Evolutionary conservation across 1,139 yeast species (phyloP), one percentile per base, ranked within the genome.

Genomic region (Geotrichum europaeum): DNA sequence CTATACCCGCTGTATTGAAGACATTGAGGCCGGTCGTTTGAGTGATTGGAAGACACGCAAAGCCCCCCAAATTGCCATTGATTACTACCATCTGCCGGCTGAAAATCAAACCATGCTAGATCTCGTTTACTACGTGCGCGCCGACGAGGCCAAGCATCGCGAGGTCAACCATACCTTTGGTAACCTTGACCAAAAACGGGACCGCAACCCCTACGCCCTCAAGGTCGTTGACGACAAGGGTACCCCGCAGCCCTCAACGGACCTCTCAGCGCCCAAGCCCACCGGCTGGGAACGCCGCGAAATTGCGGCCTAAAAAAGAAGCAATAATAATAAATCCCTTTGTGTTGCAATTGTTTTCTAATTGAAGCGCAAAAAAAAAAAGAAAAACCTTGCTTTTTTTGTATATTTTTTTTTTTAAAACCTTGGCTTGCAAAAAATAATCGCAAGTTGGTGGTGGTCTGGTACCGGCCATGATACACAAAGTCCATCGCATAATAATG

Each of bases 121-220:
- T 65, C 77, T 87, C 69, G 75, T 87, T 52, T 77, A 79, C 65
- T 81, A 84, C 67, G 78, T 86, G 47, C 76, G 84, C 54, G 84
- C 84, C 7, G 91, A 86, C 68, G 91, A 86, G 71, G 85, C 89
- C 51, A 86, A 86, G 70, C 91, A 86, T 70, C 79, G 91, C 70
- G 91, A 86, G 69, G 90, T 86, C 55, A 86, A 86, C 73, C 91
- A 86, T 71, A 86, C 91, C 0, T 79, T 86, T 69, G 92, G 90
- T 30, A 86, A 86, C 67, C 78, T 87, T 68, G 72, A 80, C 57
- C 78, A 77, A 62, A 72, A 70, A 53, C 60, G 56, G 1, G 90
- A 86, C 70, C 80, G 90, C 66, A 86, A 86, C 68, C 92, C 92
- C 22, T 86, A 83, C 72, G 90, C 86, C 2, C 73, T 83, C 65